phyloP scores from a whole-genome alignment of 768 basidiomycete species.

The Mrakia hoshinonis region DNA sequence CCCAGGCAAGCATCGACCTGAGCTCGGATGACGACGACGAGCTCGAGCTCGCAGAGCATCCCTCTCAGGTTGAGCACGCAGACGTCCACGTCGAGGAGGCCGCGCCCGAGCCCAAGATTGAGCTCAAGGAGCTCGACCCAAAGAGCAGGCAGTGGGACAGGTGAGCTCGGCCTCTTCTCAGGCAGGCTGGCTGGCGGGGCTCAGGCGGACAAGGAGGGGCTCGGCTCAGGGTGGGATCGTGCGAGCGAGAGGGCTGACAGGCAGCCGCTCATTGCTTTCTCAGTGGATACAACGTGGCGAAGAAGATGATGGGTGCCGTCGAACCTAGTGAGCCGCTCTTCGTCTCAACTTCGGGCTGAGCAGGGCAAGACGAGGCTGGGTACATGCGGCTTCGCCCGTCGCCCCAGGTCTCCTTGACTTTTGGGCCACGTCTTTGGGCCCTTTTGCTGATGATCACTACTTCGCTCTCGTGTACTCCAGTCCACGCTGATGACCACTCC shows the following conservation, averaged over 20 bases:
- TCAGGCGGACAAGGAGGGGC: too few species aligned
- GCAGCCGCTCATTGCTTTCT: not conserved
- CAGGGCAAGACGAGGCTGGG: not conserved
- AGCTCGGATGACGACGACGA: slow-evolving; percentile 8
- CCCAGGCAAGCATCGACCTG: not conserved
- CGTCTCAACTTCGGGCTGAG: not conserved
- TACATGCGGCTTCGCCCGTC: not conserved
- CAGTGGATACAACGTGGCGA: not conserved
- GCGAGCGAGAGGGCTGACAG: too few species aligned
- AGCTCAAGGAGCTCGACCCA: too few species aligned
- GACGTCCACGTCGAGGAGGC: not conserved
- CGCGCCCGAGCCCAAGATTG: not conserved
- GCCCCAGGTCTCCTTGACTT: not conserved
- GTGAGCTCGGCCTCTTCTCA: too few species aligned
- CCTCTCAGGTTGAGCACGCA: not conserved
- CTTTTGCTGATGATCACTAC: not conserved
- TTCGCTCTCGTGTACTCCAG: slow-evolving; percentile 41
- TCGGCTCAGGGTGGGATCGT: too few species aligned
- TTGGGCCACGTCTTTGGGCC: not conserved
- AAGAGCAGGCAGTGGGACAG: too few species aligned
- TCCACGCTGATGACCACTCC: slow-evolving; percentile 56
- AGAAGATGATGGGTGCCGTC: slow-evolving; percentile 1
- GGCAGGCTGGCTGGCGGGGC: too few species aligned
- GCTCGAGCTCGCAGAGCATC: not conserved
- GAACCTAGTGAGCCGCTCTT: not conserved